phyloP scores from a whole-genome alignment of 1,139 yeast genomes.

The Blastobotrys buckinghamii region DNA sequence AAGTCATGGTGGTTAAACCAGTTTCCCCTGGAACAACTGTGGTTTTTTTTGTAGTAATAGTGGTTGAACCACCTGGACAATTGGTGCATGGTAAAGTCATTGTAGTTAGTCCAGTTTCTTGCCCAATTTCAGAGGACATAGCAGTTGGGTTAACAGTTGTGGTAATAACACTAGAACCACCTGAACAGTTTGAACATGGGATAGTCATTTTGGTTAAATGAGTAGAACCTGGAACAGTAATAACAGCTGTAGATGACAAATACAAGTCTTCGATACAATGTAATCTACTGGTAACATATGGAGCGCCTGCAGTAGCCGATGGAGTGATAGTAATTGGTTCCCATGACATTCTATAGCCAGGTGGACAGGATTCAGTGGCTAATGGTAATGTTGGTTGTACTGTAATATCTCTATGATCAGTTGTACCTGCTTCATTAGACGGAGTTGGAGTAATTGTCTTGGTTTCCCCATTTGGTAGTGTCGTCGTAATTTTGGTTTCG shows the following conservation, averaged over 20 bases:
- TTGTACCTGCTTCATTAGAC: neutral
- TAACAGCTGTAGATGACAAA: neutral
- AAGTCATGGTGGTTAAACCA: neutral
- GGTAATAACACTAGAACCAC: conserved; percentile 3
- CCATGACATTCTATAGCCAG: conserved; percentile 6
- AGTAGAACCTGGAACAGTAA: neutral
- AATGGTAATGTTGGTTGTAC: neutral
- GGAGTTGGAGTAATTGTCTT: neutral
- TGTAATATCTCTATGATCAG: neutral
- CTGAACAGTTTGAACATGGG: neutral
- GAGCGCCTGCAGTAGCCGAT: neutral
- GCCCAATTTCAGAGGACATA: neutral
- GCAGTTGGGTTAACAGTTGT: conserved; percentile 1
- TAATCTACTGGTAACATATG: neutral
- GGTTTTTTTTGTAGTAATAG: neutral
- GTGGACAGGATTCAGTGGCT: conserved; percentile 3
- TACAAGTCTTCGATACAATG: conserved; percentile 1
- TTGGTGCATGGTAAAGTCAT: neutral
- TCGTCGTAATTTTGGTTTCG: neutral
- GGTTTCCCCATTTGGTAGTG: neutral
- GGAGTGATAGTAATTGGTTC: conserved; percentile 1
- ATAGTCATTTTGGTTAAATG: neutral
- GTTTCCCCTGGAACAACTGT: neutral
- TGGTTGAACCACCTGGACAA: conserved; percentile 1
- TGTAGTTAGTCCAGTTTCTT: neutral